These are phyloP conservation scores for Metarhizium anisopliae DNA, from an alignment of 2,329 filamentous ascomycete genomes.

Conservation along the genomic window DNA sequence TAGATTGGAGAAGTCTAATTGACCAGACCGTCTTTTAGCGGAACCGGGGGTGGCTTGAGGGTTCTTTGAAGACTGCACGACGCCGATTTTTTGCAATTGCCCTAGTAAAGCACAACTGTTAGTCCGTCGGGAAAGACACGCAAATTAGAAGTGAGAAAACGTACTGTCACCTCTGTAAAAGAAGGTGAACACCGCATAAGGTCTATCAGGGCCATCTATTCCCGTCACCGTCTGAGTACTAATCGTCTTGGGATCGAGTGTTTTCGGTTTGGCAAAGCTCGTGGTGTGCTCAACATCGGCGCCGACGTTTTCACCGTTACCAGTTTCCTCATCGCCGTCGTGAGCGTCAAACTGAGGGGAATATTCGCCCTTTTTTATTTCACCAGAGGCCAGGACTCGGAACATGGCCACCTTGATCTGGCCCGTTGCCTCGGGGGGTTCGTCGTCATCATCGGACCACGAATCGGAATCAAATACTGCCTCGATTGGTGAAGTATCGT, in stretches of 20 bases:
- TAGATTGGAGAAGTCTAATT: constrained; percentile 77
- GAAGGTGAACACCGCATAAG: constrained; percentile 95
- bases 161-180: constrained; percentile 92
- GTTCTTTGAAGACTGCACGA: constrained; percentile 61
- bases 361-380: constrained; percentile 97
- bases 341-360: constrained; percentile 96
- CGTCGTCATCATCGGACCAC: constrained; percentile 72
- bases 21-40: constrained; percentile 71
- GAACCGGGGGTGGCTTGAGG: constrained; percentile 51
- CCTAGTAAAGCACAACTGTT: constrained; percentile 38
- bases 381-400: constrained; percentile 85
- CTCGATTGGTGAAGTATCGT: constrained; percentile 67
- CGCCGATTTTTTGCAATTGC: constrained; percentile 94
- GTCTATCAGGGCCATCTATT: constrained; percentile 90
- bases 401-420: constrained; percentile 99
- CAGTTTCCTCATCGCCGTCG: constrained; percentile 75
- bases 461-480: constrained; percentile 60
- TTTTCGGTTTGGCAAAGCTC: constrained; percentile 94
- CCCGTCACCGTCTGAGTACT: constrained; percentile 99
- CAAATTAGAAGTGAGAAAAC: constrained; percentile 26
- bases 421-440: constrained; percentile 85
- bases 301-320: constrained; percentile 51
- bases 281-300: constrained; percentile 93
- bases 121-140: background rate
- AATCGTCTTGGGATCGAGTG: constrained; percentile 91